Conservation (phyloP, 345 rosid species). For the Tarenaya hassleriana region DNA sequence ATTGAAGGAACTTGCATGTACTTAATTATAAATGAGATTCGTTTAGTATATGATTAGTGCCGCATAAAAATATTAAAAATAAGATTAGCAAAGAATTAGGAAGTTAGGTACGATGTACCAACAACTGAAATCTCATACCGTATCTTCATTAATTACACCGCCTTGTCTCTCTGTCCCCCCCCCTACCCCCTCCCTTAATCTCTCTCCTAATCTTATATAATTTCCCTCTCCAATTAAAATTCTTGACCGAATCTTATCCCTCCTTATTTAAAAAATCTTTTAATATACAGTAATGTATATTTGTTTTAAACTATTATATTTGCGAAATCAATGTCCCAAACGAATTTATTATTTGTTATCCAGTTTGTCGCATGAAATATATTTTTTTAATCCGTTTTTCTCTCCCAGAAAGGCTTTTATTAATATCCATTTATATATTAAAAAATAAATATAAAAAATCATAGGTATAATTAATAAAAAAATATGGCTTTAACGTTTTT, state of each 20-base stretch:
- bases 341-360: too few relatives aligned
- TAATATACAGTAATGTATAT: too few relatives aligned
- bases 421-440: too few relatives aligned
- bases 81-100: conserved; percentile 5
- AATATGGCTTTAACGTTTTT: too few relatives aligned
- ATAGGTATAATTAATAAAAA: too few relatives aligned
- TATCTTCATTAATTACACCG: conserved; percentile 28
- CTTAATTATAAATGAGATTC: too few relatives aligned
- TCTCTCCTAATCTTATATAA: conserved; percentile 15
- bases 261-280: background rate
- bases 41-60: background rate
- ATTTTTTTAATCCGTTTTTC: too few relatives aligned
- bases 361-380: conserved; percentile 47
- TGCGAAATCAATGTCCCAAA: too few relatives aligned
- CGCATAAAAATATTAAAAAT: background rate
- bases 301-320: background rate
- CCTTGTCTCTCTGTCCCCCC: conserved; percentile 18
- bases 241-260: conserved; percentile 18
- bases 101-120: conserved; percentile 53
- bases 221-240: conserved; percentile 17
- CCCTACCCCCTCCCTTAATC: background rate
- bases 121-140: conserved; percentile 36
- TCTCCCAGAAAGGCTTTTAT: too few relatives aligned
- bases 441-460: too few relatives aligned
- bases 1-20: background rate